These are phyloP conservation scores for Litsea cubeba DNA, from an alignment of 164 flowering plant species.

Conservation along the genomic window DNA sequence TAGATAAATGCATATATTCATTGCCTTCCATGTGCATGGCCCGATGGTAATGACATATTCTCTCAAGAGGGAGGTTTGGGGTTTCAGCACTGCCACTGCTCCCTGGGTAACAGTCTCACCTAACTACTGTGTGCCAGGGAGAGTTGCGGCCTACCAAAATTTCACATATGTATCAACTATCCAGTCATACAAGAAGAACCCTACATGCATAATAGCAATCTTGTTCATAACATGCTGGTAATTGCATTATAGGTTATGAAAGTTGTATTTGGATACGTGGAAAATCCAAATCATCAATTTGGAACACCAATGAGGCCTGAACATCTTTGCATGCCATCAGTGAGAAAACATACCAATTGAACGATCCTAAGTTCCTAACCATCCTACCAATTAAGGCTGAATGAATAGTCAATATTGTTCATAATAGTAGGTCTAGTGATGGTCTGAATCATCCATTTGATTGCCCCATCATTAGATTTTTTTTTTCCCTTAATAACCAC, in stretches of 20 bases:
- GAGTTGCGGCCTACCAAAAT: not conserved
- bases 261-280: not conserved
- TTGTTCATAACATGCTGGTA: not conserved
- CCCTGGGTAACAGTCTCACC: not conserved
- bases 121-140: not conserved
- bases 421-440: not conserved
- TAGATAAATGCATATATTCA: not conserved
- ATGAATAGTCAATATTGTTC: not conserved
- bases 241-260: not conserved
- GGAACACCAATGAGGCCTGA: not conserved
- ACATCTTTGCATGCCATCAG: too few relatives aligned
- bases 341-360: too few relatives aligned
- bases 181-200: not conserved
- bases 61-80: not conserved
- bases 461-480: not conserved
- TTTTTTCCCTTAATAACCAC: conserved; percentile 18
- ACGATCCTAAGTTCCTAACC: not conserved
- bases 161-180: not conserved
- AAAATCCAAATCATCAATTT: not conserved
- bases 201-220: not conserved
- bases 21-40: too few relatives aligned
- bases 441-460: not conserved
- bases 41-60: too few relatives aligned
- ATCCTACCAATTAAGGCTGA: not conserved
- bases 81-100: not conserved